These are phyloP conservation scores for Beta corolliflora DNA, from an alignment of 179 eudicot species.

Conservation along the genomic window DNA sequence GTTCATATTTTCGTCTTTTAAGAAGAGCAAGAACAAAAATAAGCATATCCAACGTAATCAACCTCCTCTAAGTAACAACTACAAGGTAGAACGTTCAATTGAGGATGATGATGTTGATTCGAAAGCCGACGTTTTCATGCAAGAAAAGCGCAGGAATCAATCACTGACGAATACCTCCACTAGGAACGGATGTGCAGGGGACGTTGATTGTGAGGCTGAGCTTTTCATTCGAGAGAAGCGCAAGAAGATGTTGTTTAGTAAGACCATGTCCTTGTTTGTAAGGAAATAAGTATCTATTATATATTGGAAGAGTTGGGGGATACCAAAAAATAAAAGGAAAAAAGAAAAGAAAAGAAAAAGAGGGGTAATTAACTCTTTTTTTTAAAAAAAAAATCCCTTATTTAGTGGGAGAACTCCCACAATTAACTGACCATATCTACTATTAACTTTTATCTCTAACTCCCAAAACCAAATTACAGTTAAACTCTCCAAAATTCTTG, in stretches of 20 bases:
- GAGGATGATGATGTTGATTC: conserved; percentile 25
- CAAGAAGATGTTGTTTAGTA: conserved; percentile 26
- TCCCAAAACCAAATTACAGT: too few relatives aligned
- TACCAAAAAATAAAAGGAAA: too few relatives aligned
- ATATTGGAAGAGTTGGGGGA: too few relatives aligned
- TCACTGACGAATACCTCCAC: not conserved
- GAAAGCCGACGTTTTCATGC: conserved; percentile 30
- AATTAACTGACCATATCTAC: too few relatives aligned
- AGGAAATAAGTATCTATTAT: conserved; percentile 1
- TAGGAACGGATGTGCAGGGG: not conserved
- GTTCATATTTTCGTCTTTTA: conserved; percentile 18
- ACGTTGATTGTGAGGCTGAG: conserved; percentile 34
- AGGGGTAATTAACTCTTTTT: too few relatives aligned
- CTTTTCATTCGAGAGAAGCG: conserved; percentile 30
- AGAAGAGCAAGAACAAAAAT: conserved; percentile 3
- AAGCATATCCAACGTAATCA: not conserved
- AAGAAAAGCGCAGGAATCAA: not conserved
- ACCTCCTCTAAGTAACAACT: not conserved
- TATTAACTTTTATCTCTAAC: too few relatives aligned
- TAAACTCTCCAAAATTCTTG: too few relatives aligned
- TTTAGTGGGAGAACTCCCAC: too few relatives aligned
- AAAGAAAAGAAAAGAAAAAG: too few relatives aligned
- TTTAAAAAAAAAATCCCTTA: too few relatives aligned
- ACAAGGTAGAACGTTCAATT: not conserved
- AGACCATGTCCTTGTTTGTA: conserved; percentile 17